phyloP scores from a whole-genome alignment of 2,329 filamentous ascomycete genomes.

The Aspergillus nomiae region DNA sequence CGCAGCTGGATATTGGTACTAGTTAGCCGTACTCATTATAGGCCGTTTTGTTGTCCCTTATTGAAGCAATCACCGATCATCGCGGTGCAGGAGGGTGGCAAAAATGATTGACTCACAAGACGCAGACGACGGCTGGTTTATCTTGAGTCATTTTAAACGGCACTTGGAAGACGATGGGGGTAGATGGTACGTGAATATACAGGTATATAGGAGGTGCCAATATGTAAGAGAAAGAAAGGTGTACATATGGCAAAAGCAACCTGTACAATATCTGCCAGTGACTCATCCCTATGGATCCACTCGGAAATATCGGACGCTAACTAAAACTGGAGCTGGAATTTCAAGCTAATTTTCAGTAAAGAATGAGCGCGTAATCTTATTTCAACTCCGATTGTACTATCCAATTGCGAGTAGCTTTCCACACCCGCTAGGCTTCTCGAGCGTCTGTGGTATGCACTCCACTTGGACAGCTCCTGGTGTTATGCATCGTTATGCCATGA shows the following conservation, averaged over 20 bases:
- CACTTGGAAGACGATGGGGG: neutral
- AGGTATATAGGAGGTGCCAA: neutral
- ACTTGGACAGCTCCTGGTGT: neutral
- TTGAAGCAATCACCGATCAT: no score
- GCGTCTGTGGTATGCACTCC: neutral
- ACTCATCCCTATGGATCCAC: neutral
- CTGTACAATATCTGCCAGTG: neutral
- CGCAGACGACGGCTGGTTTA: constrained; percentile 72
- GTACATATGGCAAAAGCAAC: neutral
- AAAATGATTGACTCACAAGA: constrained; percentile 62
- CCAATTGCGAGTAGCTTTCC: neutral
- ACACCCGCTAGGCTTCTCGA: neutral
- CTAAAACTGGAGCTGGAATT: neutral
- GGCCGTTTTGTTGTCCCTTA: no score
- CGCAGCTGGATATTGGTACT: constrained; percentile 61
- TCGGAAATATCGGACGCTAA: neutral
- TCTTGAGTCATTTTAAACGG: neutral
- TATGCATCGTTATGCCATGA: neutral
- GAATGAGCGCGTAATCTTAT: neutral
- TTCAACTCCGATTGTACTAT: neutral
- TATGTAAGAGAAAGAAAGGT: neutral
- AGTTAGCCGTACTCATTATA: no score
- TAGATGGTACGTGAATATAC: neutral
- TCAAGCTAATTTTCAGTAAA: neutral
- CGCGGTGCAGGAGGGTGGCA: no score